These are phyloP conservation scores for Perkinsus olseni DNA, from an alignment of 169 alveolate genomes.

Conservation along the genomic window DNA sequence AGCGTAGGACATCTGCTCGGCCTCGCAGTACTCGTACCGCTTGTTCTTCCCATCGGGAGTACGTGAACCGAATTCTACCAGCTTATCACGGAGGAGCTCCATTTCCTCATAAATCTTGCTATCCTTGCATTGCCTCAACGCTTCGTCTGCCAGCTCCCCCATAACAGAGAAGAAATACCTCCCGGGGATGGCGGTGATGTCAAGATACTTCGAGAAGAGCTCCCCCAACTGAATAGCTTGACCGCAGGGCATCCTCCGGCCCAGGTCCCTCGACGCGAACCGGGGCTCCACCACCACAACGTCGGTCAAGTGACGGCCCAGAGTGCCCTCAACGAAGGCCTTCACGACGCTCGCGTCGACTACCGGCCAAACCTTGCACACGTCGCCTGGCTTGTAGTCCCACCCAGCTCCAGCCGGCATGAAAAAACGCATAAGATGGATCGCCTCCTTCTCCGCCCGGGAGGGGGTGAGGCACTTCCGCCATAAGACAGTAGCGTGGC, in stretches of 20 bases:
- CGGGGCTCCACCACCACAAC: neutral
- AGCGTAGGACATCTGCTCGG: constrained; percentile 49
- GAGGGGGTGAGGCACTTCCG: neutral
- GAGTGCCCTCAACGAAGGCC: neutral
- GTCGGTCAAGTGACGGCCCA: neutral
- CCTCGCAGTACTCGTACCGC: constrained; percentile 49
- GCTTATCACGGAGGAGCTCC: constrained; percentile 40
- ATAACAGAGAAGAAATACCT: constrained; percentile 46
- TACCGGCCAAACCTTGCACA: neutral
- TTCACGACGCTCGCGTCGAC: neutral
- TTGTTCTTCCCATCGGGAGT: constrained; percentile 58
- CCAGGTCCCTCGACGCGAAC: neutral
- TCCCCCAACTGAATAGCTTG: constrained; percentile 15
- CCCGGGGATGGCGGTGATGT: constrained; percentile 45
- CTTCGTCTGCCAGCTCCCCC: constrained; percentile 41
- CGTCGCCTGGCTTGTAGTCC: neutral
- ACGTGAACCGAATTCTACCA: constrained; percentile 38
- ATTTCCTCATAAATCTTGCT: neutral
- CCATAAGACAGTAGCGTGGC: neutral
- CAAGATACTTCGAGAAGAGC: constrained; percentile 40
- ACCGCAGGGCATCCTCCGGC: neutral
- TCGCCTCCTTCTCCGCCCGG: neutral
- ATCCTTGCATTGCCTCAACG: neutral
- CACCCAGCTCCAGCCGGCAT: neutral
- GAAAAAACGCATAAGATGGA: neutral